Base-by-base conservation (phyloP, 495 filamentous ascomycete species). In the Chaetomium tenue region DNA sequence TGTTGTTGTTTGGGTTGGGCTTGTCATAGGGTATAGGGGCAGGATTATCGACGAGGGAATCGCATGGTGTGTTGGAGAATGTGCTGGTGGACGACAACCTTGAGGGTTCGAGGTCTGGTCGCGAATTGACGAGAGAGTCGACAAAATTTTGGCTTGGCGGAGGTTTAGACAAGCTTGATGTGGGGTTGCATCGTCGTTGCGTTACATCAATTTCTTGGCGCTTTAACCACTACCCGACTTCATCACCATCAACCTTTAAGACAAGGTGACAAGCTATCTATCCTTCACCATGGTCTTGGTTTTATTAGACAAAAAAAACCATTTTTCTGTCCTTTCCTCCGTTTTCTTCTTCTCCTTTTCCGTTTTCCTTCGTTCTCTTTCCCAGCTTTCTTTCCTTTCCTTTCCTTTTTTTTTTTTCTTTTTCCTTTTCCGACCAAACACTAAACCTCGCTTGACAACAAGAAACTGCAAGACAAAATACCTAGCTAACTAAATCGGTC, bases 131-230 rank as follows among this genome's bases (percentile, higher is more conserved):
- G 37, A 23, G 20, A 50, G 11, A 5, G 18, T 44, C 40, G 55
- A 44, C 57, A 47, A 59, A 28, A 59, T 59, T 59, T 47, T 30
- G 42, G 39, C 57, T 59, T n/a, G 54, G 54, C 26, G 3, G 26
- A 28, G 23, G 18, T 30, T 30, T 30, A 6, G 28, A 30, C n/a
- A n/a, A n/a, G 20, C 18, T 55, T 28, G 22, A 52, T 52, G 50
- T 52, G 50, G 50, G 50, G 22, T 52, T 5, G 15, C 46, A 44
- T 18, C 16, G 4, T 5, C 13, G 2, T 48, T 23, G 46, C 46
- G 5, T 44, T 44, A 44, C 44, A n/a, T 12, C 33, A 37, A 37
- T 37, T 12, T 3, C 33, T 37, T 37, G 33, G 33, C 33, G 33
- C 33, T 37, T 11, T 30, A 30, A 30, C 6, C 28, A 30, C 3